Percentiles rank a stretch among this genome's conserved stretches.
Evolutionary conservation across 1,284 basidiomycete species (phyloP).

Genomic region (Mycosarcoma maydis): DNA sequence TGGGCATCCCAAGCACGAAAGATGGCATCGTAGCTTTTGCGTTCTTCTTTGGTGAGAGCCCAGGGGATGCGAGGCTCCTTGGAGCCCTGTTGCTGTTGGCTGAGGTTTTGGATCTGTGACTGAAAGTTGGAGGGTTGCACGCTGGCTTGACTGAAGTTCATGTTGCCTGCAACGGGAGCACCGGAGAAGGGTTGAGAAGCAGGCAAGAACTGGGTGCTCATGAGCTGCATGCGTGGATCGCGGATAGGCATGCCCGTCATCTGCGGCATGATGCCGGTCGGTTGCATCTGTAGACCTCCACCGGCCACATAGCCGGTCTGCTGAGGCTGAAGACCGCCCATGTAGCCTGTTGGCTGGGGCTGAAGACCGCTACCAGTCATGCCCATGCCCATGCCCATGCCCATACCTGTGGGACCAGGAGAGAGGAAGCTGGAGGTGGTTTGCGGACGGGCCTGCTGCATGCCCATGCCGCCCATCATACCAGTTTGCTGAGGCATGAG

Average conservation of each 20-base stretch:
- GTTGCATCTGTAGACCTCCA: constrained; percentile 55
- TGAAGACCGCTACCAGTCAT: constrained; percentile 35
- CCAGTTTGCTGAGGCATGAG: constrained; percentile 37
- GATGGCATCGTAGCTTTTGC: constrained; percentile 95
- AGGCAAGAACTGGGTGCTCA: constrained; percentile 66
- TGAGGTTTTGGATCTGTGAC: constrained; percentile 58
- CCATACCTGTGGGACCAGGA: constrained; percentile 51
- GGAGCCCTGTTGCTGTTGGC: constrained; percentile 76
- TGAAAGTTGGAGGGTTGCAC: constrained; percentile 66
- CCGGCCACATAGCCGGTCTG: constrained; percentile 49
- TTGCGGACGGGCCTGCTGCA: constrained; percentile 37
- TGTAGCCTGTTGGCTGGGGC: constrained; percentile 56
- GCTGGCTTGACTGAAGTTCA: constrained; percentile 64
- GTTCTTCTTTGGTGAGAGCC: constrained; percentile 87
- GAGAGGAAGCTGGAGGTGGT: constrained; percentile 37
- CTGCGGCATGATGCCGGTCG: constrained; percentile 63
- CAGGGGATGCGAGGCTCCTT: constrained; percentile 83
- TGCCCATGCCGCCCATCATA: constrained; percentile 40
- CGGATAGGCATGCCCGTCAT: constrained; percentile 65
- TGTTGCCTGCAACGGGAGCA: constrained; percentile 58
- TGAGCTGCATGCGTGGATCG: constrained; percentile 65
- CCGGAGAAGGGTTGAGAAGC: constrained; percentile 64
- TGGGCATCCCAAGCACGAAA: constrained; percentile 94
- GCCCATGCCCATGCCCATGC: constrained; percentile 37
- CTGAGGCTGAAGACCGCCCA: constrained; percentile 53